Evolutionary conservation across 192 early-diverging fungal genomes (phyloP).

Genomic region (Umbelopsis sp.): DNA sequence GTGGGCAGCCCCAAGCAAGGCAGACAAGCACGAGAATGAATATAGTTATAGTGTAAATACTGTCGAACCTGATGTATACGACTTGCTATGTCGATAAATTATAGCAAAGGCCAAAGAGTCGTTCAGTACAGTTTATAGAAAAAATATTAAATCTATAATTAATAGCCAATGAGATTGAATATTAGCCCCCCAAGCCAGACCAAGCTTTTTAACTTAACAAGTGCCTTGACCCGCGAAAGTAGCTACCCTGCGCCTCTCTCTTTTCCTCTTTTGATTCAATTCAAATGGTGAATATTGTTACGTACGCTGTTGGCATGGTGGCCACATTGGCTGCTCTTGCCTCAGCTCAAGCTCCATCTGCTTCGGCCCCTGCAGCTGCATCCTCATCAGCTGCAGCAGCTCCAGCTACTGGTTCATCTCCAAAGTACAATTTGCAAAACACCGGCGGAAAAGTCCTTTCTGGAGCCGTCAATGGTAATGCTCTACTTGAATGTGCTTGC

Average conservation of each 20-base stretch:
- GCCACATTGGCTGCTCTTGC: conserved; percentile 8
- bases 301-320: conserved; percentile 11
- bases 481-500: not conserved
- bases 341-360: conserved; percentile 8
- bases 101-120: not conserved
- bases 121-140: not conserved
- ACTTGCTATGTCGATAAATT: not conserved
- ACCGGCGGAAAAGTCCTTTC: conserved; percentile 32
- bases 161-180: not conserved
- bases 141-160: conserved; percentile 8
- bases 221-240: too few relatives aligned
- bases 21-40: not conserved
- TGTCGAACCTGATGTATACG: not conserved
- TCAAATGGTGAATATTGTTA: conserved; percentile 11
- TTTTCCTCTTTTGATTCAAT: conserved; percentile 11
- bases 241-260: conserved; percentile 3
- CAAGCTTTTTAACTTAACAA: too few relatives aligned
- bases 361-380: not conserved
- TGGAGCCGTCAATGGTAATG: conserved; percentile 38
- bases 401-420: not conserved
- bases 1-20: not conserved
- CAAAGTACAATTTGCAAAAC: conserved; percentile 21
- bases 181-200: not conserved
- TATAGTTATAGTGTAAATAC: not conserved
- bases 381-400: not conserved